A percentile compares a stretch with the other conserved stretches of the same genome.
These are phyloP conservation scores for Epichloe elymi DNA, from an alignment of 2,329 filamentous ascomycete species.

Conservation along the genomic window DNA sequence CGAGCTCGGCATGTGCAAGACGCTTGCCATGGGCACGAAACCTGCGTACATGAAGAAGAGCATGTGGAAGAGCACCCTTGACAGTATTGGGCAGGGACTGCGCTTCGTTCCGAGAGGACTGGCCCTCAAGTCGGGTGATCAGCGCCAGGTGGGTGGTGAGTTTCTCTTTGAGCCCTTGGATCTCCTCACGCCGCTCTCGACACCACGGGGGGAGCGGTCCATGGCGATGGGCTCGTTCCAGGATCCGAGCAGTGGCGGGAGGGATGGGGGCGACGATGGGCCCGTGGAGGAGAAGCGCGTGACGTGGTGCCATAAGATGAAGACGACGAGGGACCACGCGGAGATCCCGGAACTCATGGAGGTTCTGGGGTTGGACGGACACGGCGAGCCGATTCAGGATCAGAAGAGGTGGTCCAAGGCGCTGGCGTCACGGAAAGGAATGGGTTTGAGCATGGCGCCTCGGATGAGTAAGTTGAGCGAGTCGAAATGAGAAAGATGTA, in stretches of 20 bases:
- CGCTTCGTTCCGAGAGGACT: slow-evolving; percentile 43
- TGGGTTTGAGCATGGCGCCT: slow-evolving; percentile 35
- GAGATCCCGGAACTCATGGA: slow-evolving; percentile 55
- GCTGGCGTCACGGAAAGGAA: slow-evolving; percentile 37
- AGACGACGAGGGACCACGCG: slow-evolving; percentile 62
- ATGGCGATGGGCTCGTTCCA: slow-evolving; percentile 11
- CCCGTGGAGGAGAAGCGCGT: slow-evolving; percentile 43
- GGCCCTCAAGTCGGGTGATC: slow-evolving; percentile 50
- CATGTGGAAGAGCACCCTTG: slow-evolving; percentile 34
- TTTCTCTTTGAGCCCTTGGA: slow-evolving; percentile 55
- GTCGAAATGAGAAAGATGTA: slow-evolving; percentile 1
- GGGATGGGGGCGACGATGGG: slow-evolving; percentile 14
- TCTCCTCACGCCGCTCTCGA: slow-evolving; percentile 30
- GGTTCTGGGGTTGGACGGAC: slow-evolving; percentile 43
- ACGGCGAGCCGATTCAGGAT: slow-evolving; percentile 24
- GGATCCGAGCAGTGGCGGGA: slow-evolving; percentile 4
- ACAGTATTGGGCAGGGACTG: slow-evolving; percentile 46
- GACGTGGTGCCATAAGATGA: slow-evolving; percentile 75
- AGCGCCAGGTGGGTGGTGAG: slow-evolving; percentile 61
- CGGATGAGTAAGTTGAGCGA: slow-evolving; percentile 34
- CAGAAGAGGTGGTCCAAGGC: slow-evolving; percentile 34
- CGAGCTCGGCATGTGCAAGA: slow-evolving; percentile 54
- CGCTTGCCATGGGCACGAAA: slow-evolving; percentile 42
- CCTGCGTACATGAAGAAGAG: slow-evolving; percentile 53
- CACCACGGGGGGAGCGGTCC: slow-evolving; percentile 24